Evolutionary conservation across 441 rosid species (phyloP).

Genomic region (Aquilaria agallochum): DNA sequence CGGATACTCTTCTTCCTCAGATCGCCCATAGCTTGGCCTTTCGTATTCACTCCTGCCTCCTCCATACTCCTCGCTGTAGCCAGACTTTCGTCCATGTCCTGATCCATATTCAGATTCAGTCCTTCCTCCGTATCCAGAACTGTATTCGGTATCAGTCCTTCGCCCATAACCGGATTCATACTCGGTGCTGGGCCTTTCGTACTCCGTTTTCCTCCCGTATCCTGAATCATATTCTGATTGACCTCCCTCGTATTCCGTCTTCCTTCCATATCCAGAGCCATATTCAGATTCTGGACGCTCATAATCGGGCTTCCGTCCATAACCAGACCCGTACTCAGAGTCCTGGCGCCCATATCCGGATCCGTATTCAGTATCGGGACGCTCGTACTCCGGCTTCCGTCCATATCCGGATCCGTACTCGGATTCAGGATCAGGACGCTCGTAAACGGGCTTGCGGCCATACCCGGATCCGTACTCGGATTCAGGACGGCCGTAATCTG

Average conservation of each 20-base stretch:
- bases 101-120: conserved; percentile 32
- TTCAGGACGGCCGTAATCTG: conserved; percentile 9
- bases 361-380: conserved; percentile 6
- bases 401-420: conserved; percentile 12
- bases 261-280: conserved; percentile 25
- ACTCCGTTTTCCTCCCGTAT: conserved; percentile 17
- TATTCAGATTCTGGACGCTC: conserved; percentile 25
- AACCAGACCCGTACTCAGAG: conserved; percentile 26
- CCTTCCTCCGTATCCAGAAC: conserved; percentile 32
- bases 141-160: conserved; percentile 23
- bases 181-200: conserved; percentile 8
- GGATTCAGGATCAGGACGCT: not conserved
- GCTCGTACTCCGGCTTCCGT: conserved; percentile 3
- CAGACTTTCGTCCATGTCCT: conserved; percentile 19
- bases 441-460: conserved; percentile 27
- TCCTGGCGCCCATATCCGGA: conserved; percentile 20
- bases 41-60: conserved; percentile 14
- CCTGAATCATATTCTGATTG: conserved; percentile 12
- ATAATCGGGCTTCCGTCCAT: conserved; percentile 21
- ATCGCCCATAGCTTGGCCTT: conserved; percentile 11
- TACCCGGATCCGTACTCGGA: conserved; percentile 28
- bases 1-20: conserved; percentile 12
- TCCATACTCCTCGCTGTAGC: conserved; percentile 13
- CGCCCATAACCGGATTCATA: conserved; percentile 25
- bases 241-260: conserved; percentile 9